A percentile compares a stretch with the other conserved stretches of the same genome.
phyloP scores from a whole-genome alignment of 1,139 yeast genomes.

The Blastobotrys arbuscula region DNA sequence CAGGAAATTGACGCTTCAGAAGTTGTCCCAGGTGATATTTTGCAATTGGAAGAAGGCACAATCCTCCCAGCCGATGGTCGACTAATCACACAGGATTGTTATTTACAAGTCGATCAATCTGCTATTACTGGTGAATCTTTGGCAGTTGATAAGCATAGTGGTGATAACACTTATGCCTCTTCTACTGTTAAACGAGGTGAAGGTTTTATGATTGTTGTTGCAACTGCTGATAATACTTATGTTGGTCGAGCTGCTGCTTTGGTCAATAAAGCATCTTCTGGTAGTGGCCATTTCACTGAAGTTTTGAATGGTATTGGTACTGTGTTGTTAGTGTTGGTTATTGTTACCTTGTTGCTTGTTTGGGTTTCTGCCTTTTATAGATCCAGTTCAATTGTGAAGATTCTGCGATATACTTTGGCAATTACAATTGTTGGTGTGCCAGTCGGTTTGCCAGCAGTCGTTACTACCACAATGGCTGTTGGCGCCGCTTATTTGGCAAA shows the following conservation, averaged over 20 bases:
- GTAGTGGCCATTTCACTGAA: slow-evolving; percentile 95
- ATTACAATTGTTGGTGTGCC: slow-evolving; percentile 99
- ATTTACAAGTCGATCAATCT: slow-evolving; percentile 93
- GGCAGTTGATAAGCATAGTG: slow-evolving; percentile 88
- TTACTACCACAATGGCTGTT: slow-evolving; percentile 92
- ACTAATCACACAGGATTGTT: slow-evolving; percentile 79
- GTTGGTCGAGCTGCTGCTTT: slow-evolving; percentile 97
- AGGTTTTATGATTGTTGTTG: slow-evolving; percentile 90
- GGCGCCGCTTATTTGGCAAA: slow-evolving; percentile 94
- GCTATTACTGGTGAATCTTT: slow-evolving; percentile 98
- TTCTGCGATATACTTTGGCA: slow-evolving; percentile 88
- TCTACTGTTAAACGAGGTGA: slow-evolving; percentile 97
- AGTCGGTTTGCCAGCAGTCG: slow-evolving; percentile 93
- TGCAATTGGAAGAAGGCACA: slow-evolving; percentile 74
- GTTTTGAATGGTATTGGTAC: slow-evolving; percentile 98
- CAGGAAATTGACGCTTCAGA: slow-evolving; percentile 61
- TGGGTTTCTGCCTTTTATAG: slow-evolving; percentile 97
- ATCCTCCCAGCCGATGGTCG: slow-evolving; percentile 91
- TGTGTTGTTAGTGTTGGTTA: slow-evolving; percentile 81
- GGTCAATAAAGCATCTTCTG: slow-evolving; percentile 92
- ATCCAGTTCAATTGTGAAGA: slow-evolving; percentile 79
- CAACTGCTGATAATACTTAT: slow-evolving; percentile 90
- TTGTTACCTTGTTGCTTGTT: slow-evolving; percentile 79
- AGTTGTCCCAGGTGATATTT: slow-evolving; percentile 76
- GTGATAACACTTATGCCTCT: slow-evolving; percentile 87